Percentiles rank a stretch among this genome's conserved stretches.
Conservation (phyloP, 2,329 filamentous ascomycete genomes). For the Xylaria sp. region DNA sequence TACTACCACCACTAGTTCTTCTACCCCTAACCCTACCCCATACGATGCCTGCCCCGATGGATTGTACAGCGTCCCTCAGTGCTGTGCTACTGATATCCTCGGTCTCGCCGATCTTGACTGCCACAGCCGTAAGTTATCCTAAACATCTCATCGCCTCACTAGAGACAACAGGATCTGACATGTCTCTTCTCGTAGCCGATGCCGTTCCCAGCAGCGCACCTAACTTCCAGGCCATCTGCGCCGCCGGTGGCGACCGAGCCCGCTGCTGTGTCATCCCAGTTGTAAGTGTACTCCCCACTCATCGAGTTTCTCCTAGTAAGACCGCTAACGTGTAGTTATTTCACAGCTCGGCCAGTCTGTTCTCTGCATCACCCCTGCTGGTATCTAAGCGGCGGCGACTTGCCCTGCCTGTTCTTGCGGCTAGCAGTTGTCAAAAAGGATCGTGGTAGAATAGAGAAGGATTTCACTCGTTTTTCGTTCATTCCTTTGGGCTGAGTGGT, state of each 20-base stretch:
- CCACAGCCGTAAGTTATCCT: conserved; percentile 51
- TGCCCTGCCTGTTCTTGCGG: not conserved
- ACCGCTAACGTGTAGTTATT: not conserved
- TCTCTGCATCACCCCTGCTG: conserved; percentile 14
- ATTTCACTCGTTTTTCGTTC: not conserved
- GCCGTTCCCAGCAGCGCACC: conserved; percentile 52
- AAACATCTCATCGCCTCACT: no score
- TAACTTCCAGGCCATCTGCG: conserved; percentile 58
- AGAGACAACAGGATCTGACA: not conserved
- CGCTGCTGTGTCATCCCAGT: conserved; percentile 64
- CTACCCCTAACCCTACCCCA: not conserved
- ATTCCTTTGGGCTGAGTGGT: not conserved
- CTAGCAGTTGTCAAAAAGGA: not conserved
- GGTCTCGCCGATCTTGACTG: conserved; percentile 58
- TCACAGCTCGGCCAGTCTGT: conserved; percentile 16
- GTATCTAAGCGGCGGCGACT: conserved; percentile 1
- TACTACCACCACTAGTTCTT: not conserved
- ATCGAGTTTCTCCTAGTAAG: not conserved
- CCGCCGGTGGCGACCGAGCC: conserved; percentile 57
- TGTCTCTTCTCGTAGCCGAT: conserved; percentile 45
- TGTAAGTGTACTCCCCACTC: conserved; percentile 38
- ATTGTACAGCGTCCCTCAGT: conserved; percentile 61
- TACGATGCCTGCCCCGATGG: conserved; percentile 55
- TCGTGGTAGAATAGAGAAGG: not conserved
- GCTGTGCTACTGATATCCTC: conserved; percentile 72